Base-by-base conservation (phyloP, 352 stramenopile species). In the Phytopythium aichiense region DNA sequence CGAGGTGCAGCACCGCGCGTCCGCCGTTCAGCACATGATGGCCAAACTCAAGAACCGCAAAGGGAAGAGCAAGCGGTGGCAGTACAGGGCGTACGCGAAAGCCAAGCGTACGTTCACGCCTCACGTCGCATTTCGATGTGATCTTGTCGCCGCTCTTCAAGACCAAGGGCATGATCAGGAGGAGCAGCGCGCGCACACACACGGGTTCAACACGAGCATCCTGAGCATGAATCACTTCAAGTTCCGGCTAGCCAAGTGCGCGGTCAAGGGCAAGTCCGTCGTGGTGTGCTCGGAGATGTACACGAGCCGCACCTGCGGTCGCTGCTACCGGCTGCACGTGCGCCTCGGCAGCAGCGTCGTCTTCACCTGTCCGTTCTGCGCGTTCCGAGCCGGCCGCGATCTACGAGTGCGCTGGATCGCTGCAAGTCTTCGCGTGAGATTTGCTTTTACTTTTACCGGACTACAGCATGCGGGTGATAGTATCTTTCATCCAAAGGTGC, bases 201-300 rank as follows among this genome's bases (percentile, higher is more conserved):
- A 55, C 25, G 49, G 23, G 0, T 40, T 55, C 28, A 55, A 55
- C 15, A 38, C 2, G 3, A 22, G 11, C 8, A 55, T 55, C 2
- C 49, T 55, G 49, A 55, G 49, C 28, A 11, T 60, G 22, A 60
- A 52, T 22, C 54, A 60, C 37, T 60, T 25, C 22, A n/a, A 50
- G 38, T 60, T 60, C 31, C 54, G 54, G 6, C 54, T 43, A 23
- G 38, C 54, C 35, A 60, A 60, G 54, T 25, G 54, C 31, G n/a
- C 51, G 6, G 35, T 23, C 23, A 51, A 25, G 38, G 54, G 54
- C n/a, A 60, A 60, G 54, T 18, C n/a, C n/a, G n/a, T 40, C 22
- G 54, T 60, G 6, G 38, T 60, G n/a, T n/a, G n/a, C n/a, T n/a
- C n/a, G n/a, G n/a, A n/a, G n/a, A n/a, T n/a, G n/a, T n/a, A n/a